These are phyloP conservation scores for Myxozyma nipponensis DNA, from an alignment of 805 yeast genomes.

Conservation along the genomic window DNA sequence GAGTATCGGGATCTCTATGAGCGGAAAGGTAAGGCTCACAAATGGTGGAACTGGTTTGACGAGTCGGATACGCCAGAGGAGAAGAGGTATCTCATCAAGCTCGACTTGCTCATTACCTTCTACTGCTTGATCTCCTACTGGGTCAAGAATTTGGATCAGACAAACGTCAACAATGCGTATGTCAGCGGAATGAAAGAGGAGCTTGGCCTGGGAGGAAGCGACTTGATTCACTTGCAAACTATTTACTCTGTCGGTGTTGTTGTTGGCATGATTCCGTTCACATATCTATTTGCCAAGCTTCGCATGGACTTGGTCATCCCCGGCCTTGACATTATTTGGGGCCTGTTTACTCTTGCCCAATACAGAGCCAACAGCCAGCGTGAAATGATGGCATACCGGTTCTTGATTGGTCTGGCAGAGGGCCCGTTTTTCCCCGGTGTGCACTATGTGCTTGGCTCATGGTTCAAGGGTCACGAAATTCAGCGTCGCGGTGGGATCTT, in stretches of 20 bases:
- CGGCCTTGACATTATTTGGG: constrained; percentile 61
- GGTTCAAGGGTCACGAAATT: constrained; percentile 55
- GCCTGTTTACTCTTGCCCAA: constrained; percentile 57
- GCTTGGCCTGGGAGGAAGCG: constrained; percentile 57
- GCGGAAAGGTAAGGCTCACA: constrained; percentile 14
- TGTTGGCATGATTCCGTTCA: constrained; percentile 59
- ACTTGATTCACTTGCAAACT: constrained; percentile 55
- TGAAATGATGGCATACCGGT: constrained; percentile 58
- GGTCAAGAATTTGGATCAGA: constrained; percentile 62
- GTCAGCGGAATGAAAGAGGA: constrained; percentile 58
- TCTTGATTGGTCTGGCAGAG: constrained; percentile 66
- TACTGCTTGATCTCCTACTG: constrained; percentile 61
- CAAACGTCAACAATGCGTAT: constrained; percentile 62
- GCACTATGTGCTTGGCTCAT: constrained; percentile 57
- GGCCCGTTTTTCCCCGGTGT: constrained; percentile 49
- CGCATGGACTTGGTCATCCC: constrained; percentile 56
- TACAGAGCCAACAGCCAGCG: constrained; percentile 48
- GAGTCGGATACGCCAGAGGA: constrained; percentile 49
- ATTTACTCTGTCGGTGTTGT: constrained; percentile 57
- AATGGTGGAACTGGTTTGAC: constrained; percentile 46
- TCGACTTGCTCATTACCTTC: constrained; percentile 54
- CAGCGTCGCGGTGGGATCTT: constrained; percentile 60
- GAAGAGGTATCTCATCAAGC: constrained; percentile 46
- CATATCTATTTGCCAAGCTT: constrained; percentile 52
- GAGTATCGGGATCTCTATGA: constrained; percentile 21